These are phyloP conservation scores for Alternaria sp. DNA, from an alignment of 2,329 filamentous ascomycete species.

Conservation along the genomic window DNA sequence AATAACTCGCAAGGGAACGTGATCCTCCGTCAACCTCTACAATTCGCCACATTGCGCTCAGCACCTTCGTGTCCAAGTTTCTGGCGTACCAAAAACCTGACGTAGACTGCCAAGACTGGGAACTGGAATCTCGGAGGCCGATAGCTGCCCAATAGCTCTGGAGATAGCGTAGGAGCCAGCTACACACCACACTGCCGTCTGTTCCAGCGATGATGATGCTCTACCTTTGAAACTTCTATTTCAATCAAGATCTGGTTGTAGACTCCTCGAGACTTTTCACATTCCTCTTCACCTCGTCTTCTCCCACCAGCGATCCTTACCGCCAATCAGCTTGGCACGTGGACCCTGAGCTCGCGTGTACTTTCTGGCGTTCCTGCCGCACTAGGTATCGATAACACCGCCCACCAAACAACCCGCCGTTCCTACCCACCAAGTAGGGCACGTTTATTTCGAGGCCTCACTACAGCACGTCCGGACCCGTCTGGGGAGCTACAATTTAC, in stretches of 20 bases:
- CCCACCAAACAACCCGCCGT: conserved; percentile 16
- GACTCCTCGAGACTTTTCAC: not conserved
- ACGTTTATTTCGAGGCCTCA: conserved; percentile 17
- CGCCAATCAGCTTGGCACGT: conserved; percentile 43
- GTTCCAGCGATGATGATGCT: not conserved
- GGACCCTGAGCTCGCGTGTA: conserved; percentile 25
- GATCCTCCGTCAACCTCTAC: not conserved
- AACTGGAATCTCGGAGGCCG: conserved; percentile 5
- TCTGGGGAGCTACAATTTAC: not conserved
- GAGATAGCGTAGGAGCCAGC: not conserved
- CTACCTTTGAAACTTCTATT: not conserved
- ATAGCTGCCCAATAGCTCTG: not conserved
- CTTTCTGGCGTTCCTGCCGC: conserved; percentile 7
- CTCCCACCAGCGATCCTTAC: conserved; percentile 10
- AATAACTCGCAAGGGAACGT: not conserved
- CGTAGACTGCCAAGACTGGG: conserved; percentile 24
- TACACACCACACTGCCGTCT: not conserved
- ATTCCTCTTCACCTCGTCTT: not conserved
- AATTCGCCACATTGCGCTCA: not conserved
- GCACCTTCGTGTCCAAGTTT: not conserved
- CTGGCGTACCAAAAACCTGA: conserved; percentile 19
- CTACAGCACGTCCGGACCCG: not conserved
- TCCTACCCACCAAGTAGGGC: conserved; percentile 19
- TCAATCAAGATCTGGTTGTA: not conserved
- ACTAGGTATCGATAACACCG: conserved; percentile 17